phyloP scores from a whole-genome alignment of 169 alveolate genomes.

The Toxoplasma gondii region DNA sequence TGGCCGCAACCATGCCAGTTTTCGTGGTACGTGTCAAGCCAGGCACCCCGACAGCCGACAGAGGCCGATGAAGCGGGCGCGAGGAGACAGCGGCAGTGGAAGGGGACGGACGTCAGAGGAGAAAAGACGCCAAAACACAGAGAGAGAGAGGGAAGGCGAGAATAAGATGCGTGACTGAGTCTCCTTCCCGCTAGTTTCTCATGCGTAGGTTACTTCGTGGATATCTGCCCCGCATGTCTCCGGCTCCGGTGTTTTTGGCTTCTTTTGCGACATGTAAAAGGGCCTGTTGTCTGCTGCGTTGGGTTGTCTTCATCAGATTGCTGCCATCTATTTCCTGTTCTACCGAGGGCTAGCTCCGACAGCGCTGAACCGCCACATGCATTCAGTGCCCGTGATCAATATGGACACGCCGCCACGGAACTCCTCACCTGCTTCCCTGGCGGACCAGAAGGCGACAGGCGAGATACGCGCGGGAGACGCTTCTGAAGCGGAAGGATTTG shows the following conservation, averaged over 20 bases:
- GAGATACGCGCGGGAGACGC: not conserved
- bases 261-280: too few species aligned
- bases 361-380: not conserved
- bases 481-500: not conserved
- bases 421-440: not conserved
- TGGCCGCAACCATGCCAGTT: not conserved
- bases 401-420: not conserved
- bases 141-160: not conserved
- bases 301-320: not conserved
- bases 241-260: too few species aligned
- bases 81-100: not conserved
- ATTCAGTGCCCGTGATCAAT: not conserved
- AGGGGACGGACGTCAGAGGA: not conserved
- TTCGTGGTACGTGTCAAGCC: not conserved
- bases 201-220: not conserved
- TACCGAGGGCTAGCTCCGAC: not conserved
- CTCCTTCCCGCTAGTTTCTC: not conserved
- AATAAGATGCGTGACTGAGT: not conserved
- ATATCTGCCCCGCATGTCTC: not conserved
- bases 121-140: not conserved
- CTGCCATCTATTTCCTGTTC: not conserved
- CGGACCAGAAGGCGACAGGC: not conserved
- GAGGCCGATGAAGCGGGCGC: too few species aligned
- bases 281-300: too few species aligned
- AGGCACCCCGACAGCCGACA: too few species aligned